Conservation (phyloP, 805 yeast species). For the Yarrowia keelungensis region DNA sequence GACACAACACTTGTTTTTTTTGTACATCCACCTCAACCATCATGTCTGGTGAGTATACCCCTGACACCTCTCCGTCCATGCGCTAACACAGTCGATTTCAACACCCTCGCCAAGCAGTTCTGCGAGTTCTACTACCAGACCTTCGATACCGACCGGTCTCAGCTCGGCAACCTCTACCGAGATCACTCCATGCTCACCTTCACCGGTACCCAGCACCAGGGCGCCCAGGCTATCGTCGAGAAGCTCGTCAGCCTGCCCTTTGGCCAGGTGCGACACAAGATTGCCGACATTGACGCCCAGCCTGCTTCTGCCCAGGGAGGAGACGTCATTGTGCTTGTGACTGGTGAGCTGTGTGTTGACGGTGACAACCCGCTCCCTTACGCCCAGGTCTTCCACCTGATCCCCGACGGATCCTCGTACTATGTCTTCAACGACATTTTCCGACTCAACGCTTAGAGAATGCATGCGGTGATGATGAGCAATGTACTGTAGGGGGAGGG, state of each 20-base stretch:
- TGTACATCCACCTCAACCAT: neutral
- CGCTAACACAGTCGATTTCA: slow-evolving; percentile 44
- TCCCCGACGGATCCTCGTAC: slow-evolving; percentile 90
- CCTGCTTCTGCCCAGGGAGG: slow-evolving; percentile 89
- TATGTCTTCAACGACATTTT: slow-evolving; percentile 96
- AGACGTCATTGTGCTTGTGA: slow-evolving; percentile 95
- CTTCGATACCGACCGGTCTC: slow-evolving; percentile 90
- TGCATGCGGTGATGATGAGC: neutral
- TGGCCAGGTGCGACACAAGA: slow-evolving; percentile 90
- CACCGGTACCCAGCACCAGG: slow-evolving; percentile 93
- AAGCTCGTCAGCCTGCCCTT: slow-evolving; percentile 88
- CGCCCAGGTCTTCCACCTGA: slow-evolving; percentile 96
- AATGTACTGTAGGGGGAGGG: too few species aligned
- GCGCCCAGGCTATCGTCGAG: slow-evolving; percentile 91
- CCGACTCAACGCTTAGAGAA: slow-evolving; percentile 68
- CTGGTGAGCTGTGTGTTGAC: slow-evolving; percentile 91
- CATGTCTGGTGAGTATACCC: slow-evolving; percentile 29
- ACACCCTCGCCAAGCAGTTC: slow-evolving; percentile 66
- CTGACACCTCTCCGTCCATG: neutral
- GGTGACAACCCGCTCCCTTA: slow-evolving; percentile 97
- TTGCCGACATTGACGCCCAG: slow-evolving; percentile 96
- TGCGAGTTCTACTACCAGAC: slow-evolving; percentile 94
- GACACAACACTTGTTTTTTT: slow-evolving; percentile 26
- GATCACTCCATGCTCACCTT: slow-evolving; percentile 97
- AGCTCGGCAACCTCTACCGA: slow-evolving; percentile 92